Base-by-base conservation (phyloP, 768 basidiomycete genomes). In the Psilocybe cubensis region DNA sequence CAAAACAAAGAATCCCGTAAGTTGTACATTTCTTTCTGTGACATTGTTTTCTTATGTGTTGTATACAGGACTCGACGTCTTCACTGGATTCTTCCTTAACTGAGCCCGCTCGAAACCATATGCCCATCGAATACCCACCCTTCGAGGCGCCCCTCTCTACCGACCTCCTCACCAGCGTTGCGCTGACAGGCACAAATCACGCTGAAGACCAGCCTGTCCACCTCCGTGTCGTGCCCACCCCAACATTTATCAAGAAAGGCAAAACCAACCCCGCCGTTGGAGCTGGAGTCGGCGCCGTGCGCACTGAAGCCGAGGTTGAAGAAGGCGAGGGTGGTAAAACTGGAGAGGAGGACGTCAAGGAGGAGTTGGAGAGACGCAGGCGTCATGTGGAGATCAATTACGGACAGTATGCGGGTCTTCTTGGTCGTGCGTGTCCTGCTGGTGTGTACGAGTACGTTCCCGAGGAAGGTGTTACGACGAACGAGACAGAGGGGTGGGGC, bases 381-480 rank as follows among this genome's bases (percentile, higher is more conserved):
- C 76, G 83, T 21, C 96, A 98, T 68, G 92, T 96, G 5, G 69
- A 81, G 55, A 74, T 74, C 40, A 98, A 98, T 70, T 81, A 87
- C 0, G 79, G 78, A 46, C 85, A 92, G 63, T 99, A 87, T 68
- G 96, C 91, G 0, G 94, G 94, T 6, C 70, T 98, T 23, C 79
- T 99, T n/a, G 89, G 89, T 0, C 80, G 86, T 4, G 96, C 89
- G 3, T 99, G 96, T 72, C 96, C 96, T 1, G 96, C 97, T 0
- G 92, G 87, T 3, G 96, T 98, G 38, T 99, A 99, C 70, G 96
- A 99, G 74, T 99, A 99, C 67, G 88, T 96, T 2, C 87, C 89
- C 5, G 72, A 71, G 46, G 63, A 63, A 52, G 66, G 33, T 31
- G 70, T 63, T 17, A 61, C 54, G 63, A 40, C 35, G 66, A 65